Conservation (phyloP, 495 filamentous ascomycete species). For the Talaromyces nanjingensis region DNA sequence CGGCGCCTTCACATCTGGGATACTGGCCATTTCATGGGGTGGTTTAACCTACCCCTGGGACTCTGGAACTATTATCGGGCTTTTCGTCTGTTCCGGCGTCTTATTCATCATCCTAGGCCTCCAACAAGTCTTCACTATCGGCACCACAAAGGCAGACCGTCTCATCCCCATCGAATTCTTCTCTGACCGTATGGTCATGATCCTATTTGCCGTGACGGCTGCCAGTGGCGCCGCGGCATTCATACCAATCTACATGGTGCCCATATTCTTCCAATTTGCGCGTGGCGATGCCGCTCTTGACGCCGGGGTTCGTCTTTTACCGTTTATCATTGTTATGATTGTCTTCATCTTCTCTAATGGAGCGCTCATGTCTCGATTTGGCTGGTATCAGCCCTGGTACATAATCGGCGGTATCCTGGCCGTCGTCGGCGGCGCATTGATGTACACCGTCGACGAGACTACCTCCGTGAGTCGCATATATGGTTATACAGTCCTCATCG, state of each 20-base stretch:
- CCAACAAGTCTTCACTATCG: constrained; percentile 44
- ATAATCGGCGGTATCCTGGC: constrained; percentile 38
- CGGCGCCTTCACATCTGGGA: constrained; percentile 32
- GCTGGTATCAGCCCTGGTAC: constrained; percentile 56
- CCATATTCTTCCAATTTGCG: constrained; percentile 56
- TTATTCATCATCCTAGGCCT: constrained; percentile 41
- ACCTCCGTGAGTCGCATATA: constrained; percentile 36
- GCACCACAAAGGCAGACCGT: constrained; percentile 39
- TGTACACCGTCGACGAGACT: constrained; percentile 38
- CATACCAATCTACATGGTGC: constrained; percentile 16
- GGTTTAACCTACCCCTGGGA: constrained; percentile 48
- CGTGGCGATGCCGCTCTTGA: constrained; percentile 38
- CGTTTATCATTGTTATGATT: constrained; percentile 40
- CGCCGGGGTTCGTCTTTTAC: constrained; percentile 50
- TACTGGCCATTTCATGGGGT: constrained; percentile 50
- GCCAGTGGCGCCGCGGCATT: constrained; percentile 30
- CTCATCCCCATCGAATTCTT: constrained; percentile 48
- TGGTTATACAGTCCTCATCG: constrained; percentile 43
- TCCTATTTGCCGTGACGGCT: constrained; percentile 48
- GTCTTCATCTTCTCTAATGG: constrained; percentile 24
- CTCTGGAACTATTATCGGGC: constrained; percentile 42
- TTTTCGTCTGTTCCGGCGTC: constrained; percentile 45
- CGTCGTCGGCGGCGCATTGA: constrained; percentile 42
- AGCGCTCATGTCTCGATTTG: constrained; percentile 38
- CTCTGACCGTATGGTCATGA: neutral